Percentiles rank a stretch among this genome's conserved stretches.
These are phyloP conservation scores for Leucocoprinus leucothites DNA, from an alignment of 768 basidiomycete species.

Conservation along the genomic window DNA sequence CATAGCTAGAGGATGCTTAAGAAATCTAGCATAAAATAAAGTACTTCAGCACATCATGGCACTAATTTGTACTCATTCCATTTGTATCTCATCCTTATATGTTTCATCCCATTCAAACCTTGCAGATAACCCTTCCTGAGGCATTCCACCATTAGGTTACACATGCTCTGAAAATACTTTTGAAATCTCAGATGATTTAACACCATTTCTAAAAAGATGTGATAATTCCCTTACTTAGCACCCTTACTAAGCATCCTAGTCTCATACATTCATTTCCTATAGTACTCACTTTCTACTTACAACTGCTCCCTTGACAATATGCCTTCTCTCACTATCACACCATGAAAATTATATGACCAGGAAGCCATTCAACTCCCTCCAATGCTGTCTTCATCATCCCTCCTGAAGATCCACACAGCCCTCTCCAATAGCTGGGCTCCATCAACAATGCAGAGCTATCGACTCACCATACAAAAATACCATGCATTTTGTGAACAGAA, in stretches of 20 bases:
- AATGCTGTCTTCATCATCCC: neutral
- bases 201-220: too few relatives aligned
- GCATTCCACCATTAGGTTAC: neutral
- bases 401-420: neutral
- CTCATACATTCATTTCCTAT: too few relatives aligned
- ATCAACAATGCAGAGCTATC: conserved; percentile 19
- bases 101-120: conserved; percentile 11
- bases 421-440: neutral
- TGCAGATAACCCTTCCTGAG: conserved; percentile 13
- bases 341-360: neutral
- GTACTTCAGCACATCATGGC: conserved; percentile 13
- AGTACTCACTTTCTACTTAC: too few relatives aligned
- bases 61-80: conserved; percentile 2
- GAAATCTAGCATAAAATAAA: conserved; percentile 17
- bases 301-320: too few relatives aligned
- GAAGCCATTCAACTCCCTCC: neutral
- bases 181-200: neutral
- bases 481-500: conserved; percentile 27
- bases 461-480: conserved; percentile 29
- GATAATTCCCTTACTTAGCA: too few relatives aligned
- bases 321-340: neutral
- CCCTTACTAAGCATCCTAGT: too few relatives aligned
- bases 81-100: conserved; percentile 8
- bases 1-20: conserved; percentile 16
- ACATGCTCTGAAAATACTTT: neutral